Evolutionary conservation across 108 stramenopile genomes (phyloP).

Genomic region (Bacterosira constricta): DNA sequence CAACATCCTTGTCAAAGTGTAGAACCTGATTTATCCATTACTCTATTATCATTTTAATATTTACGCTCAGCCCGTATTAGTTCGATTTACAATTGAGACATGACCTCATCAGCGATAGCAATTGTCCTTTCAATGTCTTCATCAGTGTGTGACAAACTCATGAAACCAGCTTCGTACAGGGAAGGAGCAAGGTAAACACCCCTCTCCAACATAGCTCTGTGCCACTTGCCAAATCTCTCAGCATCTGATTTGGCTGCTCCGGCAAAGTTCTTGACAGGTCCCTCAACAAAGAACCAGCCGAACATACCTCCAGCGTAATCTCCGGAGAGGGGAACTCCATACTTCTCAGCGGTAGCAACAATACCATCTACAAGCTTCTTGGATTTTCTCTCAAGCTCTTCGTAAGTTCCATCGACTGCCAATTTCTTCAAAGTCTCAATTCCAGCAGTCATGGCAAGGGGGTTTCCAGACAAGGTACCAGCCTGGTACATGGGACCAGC

Average conservation of each 20-base stretch:
- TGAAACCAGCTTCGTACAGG: constrained; percentile 98
- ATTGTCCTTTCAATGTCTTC: constrained; percentile 96
- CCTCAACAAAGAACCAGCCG: constrained; percentile 96
- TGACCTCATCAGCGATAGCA: constrained; percentile 95
- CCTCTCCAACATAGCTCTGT: constrained; percentile 96
- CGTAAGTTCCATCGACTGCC: constrained; percentile 80
- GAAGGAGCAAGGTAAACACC: constrained; percentile 98
- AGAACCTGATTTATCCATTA: not conserved
- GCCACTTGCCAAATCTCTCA: constrained; percentile 97
- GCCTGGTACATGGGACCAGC: constrained; percentile 99
- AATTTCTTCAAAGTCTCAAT: constrained; percentile 97
- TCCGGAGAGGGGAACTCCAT: constrained; percentile 91
- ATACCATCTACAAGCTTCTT: constrained; percentile 91
- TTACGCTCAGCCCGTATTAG: too few relatives aligned
- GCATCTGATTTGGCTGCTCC: constrained; percentile 93
- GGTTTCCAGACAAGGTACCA: constrained; percentile 96
- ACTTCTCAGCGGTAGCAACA: constrained; percentile 79
- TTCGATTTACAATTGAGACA: constrained; percentile 89
- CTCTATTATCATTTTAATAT: not conserved
- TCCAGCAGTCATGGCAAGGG: constrained; percentile 98
- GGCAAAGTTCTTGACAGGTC: constrained; percentile 92
- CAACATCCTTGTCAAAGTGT: too few relatives aligned
- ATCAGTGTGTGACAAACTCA: constrained; percentile 96
- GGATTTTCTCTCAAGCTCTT: constrained; percentile 92
- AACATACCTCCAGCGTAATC: constrained; percentile 97